Base-by-base conservation (phyloP, 2,329 filamentous ascomycete species). In the Trichoderma sp. region DNA sequence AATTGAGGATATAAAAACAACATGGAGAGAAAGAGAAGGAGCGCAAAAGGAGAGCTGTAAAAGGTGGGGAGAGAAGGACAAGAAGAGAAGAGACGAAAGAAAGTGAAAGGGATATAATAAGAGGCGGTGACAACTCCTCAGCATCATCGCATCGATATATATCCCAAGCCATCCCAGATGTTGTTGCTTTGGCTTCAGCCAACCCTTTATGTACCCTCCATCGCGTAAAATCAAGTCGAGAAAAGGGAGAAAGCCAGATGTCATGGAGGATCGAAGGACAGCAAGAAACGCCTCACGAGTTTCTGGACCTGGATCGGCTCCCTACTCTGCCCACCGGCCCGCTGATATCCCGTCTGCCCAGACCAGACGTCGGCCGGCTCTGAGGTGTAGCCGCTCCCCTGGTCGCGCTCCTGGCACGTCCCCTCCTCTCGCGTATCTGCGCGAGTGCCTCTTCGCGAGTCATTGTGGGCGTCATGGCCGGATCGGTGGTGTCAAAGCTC, bases 371-470 rank as follows among this genome's bases (percentile, higher is more conserved):
- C 81, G 85, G 84, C 74, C 84, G 82, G 76, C 84, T 86, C 67
- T 81, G 79, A 7, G 74, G 71, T 21, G 88, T 90, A 66, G 83
- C 79, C 6, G 85, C 83, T 2, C 85, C 86, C 60, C 86, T 82
- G 5, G 87, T 87, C 65, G 89, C 85, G 74, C 88, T 91, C 69
- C 87, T 83, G 64, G 90, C 89, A 52, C 91, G 81, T 7, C 89
- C 90, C 61, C 91, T 80, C 30, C 91, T 82, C 77, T 91, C 88
- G 61, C 88, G 83, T 69, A 94, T 93, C 74, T 89, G 87, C 63
- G 89, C 89, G 17, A 94, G 82, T 3, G 90, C 90, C 75, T 92
- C 83, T 74, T 92, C 91, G 62, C 91, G 83, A 28, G 86, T 86
- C 84, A 89, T 87, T 45, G 87, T 89, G 5, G 86, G 85, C 48